Evolutionary conservation across 2,329 filamentous ascomycete genomes (phyloP).

Genomic region (Colletotrichum chlorophyti): DNA sequence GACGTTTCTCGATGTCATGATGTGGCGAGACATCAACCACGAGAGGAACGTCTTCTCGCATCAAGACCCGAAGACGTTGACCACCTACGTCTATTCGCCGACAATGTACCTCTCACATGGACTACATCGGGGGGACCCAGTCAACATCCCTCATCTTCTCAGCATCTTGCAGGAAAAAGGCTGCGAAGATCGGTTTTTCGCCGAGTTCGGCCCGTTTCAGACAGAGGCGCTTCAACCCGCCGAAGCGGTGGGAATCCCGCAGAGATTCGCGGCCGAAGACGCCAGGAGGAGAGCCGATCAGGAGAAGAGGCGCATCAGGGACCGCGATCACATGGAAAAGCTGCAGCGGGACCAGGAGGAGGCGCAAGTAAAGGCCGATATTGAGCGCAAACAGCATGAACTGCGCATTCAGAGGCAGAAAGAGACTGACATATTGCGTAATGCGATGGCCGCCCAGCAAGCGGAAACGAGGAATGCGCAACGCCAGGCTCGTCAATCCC

Average conservation of each 20-base stretch:
- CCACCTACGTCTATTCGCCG: background rate
- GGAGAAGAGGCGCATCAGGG: background rate
- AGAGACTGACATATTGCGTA: background rate
- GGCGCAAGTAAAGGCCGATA: background rate
- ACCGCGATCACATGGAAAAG: background rate
- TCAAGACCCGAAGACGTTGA: background rate
- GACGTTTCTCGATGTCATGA: background rate
- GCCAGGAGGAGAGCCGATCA: background rate
- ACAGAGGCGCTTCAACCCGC: background rate
- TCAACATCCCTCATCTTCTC: background rate
- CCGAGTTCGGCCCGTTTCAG: background rate
- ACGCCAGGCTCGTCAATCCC: background rate
- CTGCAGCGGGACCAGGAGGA: background rate
- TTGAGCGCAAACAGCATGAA: background rate
- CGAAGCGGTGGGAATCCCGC: background rate
- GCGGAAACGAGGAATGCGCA: background rate
- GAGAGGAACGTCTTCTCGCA: background rate
- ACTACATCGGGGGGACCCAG: background rate
- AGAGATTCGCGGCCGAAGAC: background rate
- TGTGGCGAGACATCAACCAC: background rate
- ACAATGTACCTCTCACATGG: background rate
- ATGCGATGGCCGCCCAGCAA: background rate
- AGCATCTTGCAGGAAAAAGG: background rate
- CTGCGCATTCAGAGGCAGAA: background rate
- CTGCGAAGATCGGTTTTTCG: background rate